These are phyloP conservation scores for Hsuehochloa calcarea DNA, from an alignment of 176 grass and related monocot species.

Conservation along the genomic window DNA sequence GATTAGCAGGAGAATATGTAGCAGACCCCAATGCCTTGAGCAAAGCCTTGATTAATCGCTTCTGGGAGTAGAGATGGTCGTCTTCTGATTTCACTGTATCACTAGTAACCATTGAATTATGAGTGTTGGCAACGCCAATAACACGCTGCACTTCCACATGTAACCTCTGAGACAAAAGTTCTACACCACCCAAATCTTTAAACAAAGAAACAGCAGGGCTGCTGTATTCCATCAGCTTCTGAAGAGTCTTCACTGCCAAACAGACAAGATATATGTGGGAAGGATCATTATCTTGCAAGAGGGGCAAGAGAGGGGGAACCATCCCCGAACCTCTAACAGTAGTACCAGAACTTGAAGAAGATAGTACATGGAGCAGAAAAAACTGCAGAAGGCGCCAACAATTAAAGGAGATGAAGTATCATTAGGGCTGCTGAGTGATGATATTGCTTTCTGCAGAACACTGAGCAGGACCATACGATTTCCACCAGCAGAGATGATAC, in stretches of 20 bases:
- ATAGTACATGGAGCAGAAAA: slow-evolving; percentile 97
- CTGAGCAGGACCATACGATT: slow-evolving; percentile 90
- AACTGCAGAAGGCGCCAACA: slow-evolving; percentile 98
- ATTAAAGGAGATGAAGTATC: slow-evolving; percentile 85
- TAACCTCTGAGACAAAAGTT: slow-evolving; percentile 79
- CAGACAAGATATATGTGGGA: slow-evolving; percentile 83
- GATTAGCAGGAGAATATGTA: slow-evolving; percentile 90
- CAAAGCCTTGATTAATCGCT: slow-evolving; percentile 88
- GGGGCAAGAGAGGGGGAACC: slow-evolving; percentile 81
- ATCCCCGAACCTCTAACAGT: slow-evolving; percentile 86
- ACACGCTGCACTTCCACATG: slow-evolving; percentile 84
- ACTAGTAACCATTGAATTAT: slow-evolving; percentile 52
- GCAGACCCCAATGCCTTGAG: slow-evolving; percentile 92
- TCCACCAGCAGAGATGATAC: slow-evolving; percentile 83
- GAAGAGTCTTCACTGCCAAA: slow-evolving; percentile 88
- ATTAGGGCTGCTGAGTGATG: slow-evolving; percentile 71
- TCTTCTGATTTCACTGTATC: slow-evolving; percentile 70
- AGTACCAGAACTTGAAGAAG: slow-evolving; percentile 91
- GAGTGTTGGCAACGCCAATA: slow-evolving; percentile 56
- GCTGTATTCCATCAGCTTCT: slow-evolving; percentile 97
- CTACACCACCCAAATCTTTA: slow-evolving; percentile 92
- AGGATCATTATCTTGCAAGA: slow-evolving; percentile 86
- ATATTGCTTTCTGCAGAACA: slow-evolving; percentile 93
- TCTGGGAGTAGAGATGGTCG: slow-evolving; percentile 78
- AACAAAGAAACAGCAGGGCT: slow-evolving; percentile 88